Evolutionary conservation across 306 rosid genomes (phyloP).

Genomic region (Quercus engelmannii): DNA sequence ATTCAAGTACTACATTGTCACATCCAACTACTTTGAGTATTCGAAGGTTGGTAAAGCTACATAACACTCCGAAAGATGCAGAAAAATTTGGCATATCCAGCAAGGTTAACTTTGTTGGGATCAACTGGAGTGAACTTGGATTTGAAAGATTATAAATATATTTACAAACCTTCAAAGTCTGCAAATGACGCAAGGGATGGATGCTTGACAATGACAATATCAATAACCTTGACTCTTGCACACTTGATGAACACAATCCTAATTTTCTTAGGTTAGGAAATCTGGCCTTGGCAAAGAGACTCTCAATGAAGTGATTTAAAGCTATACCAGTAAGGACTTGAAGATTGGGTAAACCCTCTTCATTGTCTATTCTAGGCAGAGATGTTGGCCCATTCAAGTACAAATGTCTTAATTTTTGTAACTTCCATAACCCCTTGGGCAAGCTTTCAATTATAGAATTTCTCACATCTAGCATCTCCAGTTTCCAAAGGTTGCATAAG

Average conservation of each 20-base stretch:
- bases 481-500: not conserved
- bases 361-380: too few species aligned
- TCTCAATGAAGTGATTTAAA: not conserved
- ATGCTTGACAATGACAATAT: not conserved
- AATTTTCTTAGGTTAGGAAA: slow-evolving; percentile 15
- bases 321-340: slow-evolving; percentile 3
- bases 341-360: not conserved
- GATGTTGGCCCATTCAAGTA: too few species aligned
- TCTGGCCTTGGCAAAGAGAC: not conserved
- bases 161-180: not conserved
- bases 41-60: slow-evolving; percentile 6
- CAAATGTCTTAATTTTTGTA: not conserved
- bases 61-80: not conserved
- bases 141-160: not conserved
- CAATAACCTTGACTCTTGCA: not conserved
- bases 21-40: not conserved
- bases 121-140: not conserved
- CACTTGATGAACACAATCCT: not conserved
- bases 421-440: not conserved
- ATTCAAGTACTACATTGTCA: rapidly evolving
- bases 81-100: not conserved
- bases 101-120: not conserved
- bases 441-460: rapidly evolving
- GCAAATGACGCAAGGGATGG: not conserved
- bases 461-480: not conserved